Evolutionary conservation across 306 rosid species (phyloP), one percentile per base, ranked within the genome.

Genomic region (Citrullus mucosospermus): DNA sequence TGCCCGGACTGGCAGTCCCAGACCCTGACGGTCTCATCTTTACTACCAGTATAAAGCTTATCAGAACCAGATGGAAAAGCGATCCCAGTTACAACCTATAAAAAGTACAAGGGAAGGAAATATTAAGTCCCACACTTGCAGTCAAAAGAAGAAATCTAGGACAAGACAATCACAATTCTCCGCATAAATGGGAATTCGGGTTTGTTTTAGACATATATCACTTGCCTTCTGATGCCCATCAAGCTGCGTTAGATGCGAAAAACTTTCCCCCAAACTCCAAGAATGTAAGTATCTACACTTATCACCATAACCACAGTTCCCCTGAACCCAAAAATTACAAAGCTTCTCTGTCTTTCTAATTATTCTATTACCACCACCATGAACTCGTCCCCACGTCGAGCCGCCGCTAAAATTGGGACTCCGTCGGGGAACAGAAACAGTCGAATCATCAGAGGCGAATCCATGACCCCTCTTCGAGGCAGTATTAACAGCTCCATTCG

Each of bases 1-100:
- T 92, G 87, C 78, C 98, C 99, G 69, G 99, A 89, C 66, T 89
- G 91, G 86, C 99, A 96, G 81, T 92, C 98, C 99, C 99, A 96
- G 48, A 91, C 84, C 82, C 96, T 85, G 20, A 90, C 91, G 10
- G 96, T 83, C 89, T 91, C 96, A 78, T 96, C 99, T 76, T 89
- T 86, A 63, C 99, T 88, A 77, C 99, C 99, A 2, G 97, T 92
- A 74, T 96, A 96, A 16, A 96, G 99, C 89, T 87, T 92, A 85
- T 92, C 91, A 8, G 97, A 96, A 36, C 96, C 99, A 83, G 97
- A 81, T 30, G 99, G 98, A 82, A 92, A 69, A 34, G 98, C 90
- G 61, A 96, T 96, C 73, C 92, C 99, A 78, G 81, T 91, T 34
- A 96, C 90, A 87, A 87, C 93, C 99, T 96, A 79, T 59, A 17